Conservation (phyloP, 2,329 filamentous ascomycete genomes). For the Hypoxylon sp. region DNA sequence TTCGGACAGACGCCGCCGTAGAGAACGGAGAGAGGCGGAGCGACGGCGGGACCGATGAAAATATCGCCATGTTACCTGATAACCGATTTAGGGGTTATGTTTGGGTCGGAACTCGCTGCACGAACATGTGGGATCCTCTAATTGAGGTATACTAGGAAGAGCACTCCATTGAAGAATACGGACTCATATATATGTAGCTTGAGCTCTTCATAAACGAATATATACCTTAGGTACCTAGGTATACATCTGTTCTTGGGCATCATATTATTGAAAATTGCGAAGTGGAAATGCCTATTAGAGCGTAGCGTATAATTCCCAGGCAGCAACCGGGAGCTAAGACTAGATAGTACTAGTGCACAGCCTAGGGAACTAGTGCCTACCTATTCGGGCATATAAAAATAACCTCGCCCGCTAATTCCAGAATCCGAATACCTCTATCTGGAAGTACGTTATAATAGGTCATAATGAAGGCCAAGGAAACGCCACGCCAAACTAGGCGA, state of each 20-base stretch:
- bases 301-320: not conserved
- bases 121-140: not conserved
- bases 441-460: not conserved
- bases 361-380: not conserved
- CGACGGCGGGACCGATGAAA: not conserved
- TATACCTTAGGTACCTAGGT: not conserved
- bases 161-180: not conserved
- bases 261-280: not conserved
- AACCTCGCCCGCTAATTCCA: not conserved
- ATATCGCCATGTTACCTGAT: not conserved
- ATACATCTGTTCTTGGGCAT: not conserved
- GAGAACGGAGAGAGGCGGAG: slow-evolving; percentile 5
- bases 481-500: not conserved
- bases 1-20: slow-evolving; percentile 8
- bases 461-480: not conserved
- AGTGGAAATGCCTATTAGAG: not conserved
- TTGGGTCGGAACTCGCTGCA: not conserved
- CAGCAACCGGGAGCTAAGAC: not conserved
- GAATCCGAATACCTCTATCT: not conserved
- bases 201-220: not conserved
- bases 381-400: slow-evolving; percentile 7
- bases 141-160: not conserved
- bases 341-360: not conserved
- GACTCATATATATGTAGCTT: not conserved
- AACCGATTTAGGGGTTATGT: not conserved